Evolutionary conservation across 345 rosid species (phyloP), one percentile per base, ranked within the genome.

Genomic region (Raphanus raphanistrum): DNA sequence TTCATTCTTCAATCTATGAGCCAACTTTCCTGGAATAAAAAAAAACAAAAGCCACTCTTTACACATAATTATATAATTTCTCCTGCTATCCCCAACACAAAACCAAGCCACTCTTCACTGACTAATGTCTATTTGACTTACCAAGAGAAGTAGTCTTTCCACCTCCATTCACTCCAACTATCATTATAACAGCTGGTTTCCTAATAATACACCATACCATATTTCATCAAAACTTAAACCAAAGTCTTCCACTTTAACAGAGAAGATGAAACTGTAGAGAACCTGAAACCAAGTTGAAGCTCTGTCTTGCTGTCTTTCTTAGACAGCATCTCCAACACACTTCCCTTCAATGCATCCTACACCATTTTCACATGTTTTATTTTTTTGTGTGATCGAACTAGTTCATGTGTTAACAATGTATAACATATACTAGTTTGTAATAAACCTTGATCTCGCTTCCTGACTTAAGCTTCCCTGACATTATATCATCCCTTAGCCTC

Each of bases 121-220:
- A 9, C 5, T 25, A 69, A 55, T 25, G 32, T 11, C 55, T n/a
- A 7, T 11, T 15, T 31, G 27, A 61, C 90, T 83, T 87, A 90
- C 98, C 99, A 48, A 95, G 99, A 78, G 98, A 95, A 4, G 99
- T 90, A 7, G 99, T 95, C 86, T 95, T 95, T 65, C 98, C 98
- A 63, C 99, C 97, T 78, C 99, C 99, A 66, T 92, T 90, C 15
- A 90, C 98, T 5, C 98, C 98, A 77, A 91, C 98, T 7, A 91
- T 84, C 90, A 92, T 87, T 41, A 90, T 64, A 33, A 92, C 96
- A 78, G 98, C 97, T 2, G 99, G 99, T 84, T 90, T 95, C 87
- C 98, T 92, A 75, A 80, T n/a, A 74, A 70, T 21, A 21, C 72
- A 74, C 33, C 57, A 70, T 9, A 32, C 4, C 59, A 52, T 52